Evolutionary conservation across 345 rosid genomes (phyloP), one percentile per base, ranked within the genome.

Genomic region (Brassica napus): DNA sequence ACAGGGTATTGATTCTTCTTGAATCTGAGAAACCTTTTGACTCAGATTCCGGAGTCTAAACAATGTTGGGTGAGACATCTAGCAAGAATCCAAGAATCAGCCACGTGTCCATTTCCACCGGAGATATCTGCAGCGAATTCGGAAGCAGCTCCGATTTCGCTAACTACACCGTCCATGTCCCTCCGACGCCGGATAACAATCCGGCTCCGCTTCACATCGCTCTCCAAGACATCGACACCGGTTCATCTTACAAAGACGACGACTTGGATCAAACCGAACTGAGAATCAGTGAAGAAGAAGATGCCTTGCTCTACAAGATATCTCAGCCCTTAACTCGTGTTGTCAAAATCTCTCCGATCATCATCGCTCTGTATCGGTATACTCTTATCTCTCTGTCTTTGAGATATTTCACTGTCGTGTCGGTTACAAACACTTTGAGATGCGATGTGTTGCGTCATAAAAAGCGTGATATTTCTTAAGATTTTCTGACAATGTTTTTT

Each of bases 121-220:
- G 59, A 26, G 72, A 68, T 26, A 68, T 77, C 5, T 87, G 84
- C n/a, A 86, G 86, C 65, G 92, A 89, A 30, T 57, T 82, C 18
- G 78, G 86, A 66, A 77, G 81, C 9, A 60, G 74, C 55, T 62
- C 44, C 4, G 91, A 88, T 9, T 83, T 57, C 61, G 64, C 76
- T 0, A 77, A 61, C 2, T 93, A 91, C 84, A 81, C 83, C 1
- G 90, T 93, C 65, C 79, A 81, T 0, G 49, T 93, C 5, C 94
- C 93, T 2, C 83, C 72, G 31, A 91, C 98, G 2, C 98, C 98
- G 0, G 94, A 93, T 74, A 85, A 91, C 70, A 80, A 80, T 62
- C 83, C 79, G 12, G 86, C 76, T 26, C 69, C 85, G 6, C 31
- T 78, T 70, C 81, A 85, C 49, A 69, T 78, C 30, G 58, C 80